Percentiles rank a stretch among this genome's conserved stretches.
Conservation (phyloP, 176 grass and related monocot species). For the Eleusine coracana region DNA sequence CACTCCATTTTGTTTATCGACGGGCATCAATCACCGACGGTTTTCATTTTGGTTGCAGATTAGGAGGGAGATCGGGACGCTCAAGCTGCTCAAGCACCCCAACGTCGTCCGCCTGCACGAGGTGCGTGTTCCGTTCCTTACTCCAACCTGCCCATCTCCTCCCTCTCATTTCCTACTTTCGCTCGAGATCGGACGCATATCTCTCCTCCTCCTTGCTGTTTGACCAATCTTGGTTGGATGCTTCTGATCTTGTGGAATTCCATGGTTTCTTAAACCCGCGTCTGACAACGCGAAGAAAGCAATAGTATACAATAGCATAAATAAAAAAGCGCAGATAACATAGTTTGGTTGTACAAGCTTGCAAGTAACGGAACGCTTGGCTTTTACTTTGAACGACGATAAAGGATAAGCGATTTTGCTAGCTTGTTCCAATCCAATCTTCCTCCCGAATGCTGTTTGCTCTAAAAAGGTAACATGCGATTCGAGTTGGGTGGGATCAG, state of each 20-base stretch:
- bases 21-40: background rate
- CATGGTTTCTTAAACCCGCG: background rate
- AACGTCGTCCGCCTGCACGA: conserved; percentile 80
- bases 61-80: conserved; percentile 77
- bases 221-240: background rate
- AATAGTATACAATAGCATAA: too few relatives aligned
- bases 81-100: conserved; percentile 83
- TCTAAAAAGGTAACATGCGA: background rate
- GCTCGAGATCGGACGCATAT: background rate
- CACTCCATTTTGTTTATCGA: too few relatives aligned
- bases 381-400: conserved; percentile 12
- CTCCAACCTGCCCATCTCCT: background rate
- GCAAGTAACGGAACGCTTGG: conserved; percentile 7
- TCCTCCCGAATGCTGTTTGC: background rate
- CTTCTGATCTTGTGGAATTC: background rate
- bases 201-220: background rate
- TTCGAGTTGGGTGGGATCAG: background rate
- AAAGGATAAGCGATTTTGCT: background rate
- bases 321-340: background rate
- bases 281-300: too few relatives aligned
- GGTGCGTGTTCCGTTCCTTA: conserved; percentile 13
- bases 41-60: conserved; percentile 36
- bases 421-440: background rate
- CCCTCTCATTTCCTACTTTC: background rate
- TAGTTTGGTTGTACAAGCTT: background rate